Evolutionary conservation across 257 asterid genomes (phyloP).

Genomic region (Ophiorrhiza pumila): DNA sequence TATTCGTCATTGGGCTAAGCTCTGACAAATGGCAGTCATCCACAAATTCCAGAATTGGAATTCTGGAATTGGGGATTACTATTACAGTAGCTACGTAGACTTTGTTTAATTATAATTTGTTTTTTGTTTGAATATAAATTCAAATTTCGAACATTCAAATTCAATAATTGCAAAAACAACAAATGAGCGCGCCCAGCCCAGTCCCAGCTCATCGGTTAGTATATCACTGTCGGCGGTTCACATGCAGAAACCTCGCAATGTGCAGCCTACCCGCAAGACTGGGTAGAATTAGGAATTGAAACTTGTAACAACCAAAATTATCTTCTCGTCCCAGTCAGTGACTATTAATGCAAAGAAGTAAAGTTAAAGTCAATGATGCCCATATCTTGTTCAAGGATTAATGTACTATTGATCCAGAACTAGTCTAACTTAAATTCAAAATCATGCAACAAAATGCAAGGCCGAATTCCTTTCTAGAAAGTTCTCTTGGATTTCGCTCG

Average conservation of each 20-base stretch:
- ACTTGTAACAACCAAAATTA: neutral
- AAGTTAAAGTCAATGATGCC: no score
- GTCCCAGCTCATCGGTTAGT: neutral
- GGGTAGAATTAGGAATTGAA: neutral
- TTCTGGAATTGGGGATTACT: neutral
- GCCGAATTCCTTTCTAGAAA: no score
- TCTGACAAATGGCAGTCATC: slow-evolving; percentile 17
- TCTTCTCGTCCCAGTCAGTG: no score
- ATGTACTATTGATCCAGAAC: no score
- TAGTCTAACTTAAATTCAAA: no score
- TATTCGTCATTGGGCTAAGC: neutral
- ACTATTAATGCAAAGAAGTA: no score
- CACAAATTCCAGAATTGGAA: neutral
- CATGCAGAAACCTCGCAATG: slow-evolving; percentile 30
- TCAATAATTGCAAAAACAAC: neutral
- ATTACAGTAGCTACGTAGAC: neutral
- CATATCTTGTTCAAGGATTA: no score
- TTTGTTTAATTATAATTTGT: neutral
- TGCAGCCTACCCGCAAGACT: slow-evolving; percentile 28
- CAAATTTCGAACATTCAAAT: slow-evolving; percentile 23
- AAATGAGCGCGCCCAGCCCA: neutral
- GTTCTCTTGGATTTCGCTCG: no score
- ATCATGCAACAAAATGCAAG: no score
- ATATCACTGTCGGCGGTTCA: slow-evolving; percentile 26
- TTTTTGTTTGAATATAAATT: neutral